Evolutionary conservation across 192 early-diverging fungal genomes (phyloP).

Genomic region (Coemansia sp.): DNA sequence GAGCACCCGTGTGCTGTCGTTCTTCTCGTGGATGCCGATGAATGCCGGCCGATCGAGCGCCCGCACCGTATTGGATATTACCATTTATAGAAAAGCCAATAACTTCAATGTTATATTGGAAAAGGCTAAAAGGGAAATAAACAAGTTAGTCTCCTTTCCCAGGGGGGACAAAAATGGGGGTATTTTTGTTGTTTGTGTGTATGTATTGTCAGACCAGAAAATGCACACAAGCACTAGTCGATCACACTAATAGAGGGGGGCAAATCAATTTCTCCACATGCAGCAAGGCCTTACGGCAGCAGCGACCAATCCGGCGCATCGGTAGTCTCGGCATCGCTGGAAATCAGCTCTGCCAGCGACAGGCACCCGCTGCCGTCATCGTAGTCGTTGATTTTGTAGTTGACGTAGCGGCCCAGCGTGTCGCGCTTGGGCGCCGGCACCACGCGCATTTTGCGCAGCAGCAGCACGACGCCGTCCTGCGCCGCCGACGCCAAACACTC

Average conservation of each 20-base stretch:
- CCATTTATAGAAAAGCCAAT: background rate
- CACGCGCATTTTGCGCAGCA: conserved; percentile 15
- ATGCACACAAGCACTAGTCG: too few species aligned
- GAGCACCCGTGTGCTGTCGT: conserved; percentile 25
- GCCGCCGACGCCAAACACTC: conserved; percentile 41
- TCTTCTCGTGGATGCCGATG: conserved; percentile 33
- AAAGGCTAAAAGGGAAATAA: too few species aligned
- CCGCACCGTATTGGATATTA: background rate
- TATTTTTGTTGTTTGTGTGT: too few species aligned
- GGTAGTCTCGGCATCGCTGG: background rate
- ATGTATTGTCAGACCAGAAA: too few species aligned
- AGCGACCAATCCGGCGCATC: background rate
- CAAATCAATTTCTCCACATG: too few species aligned
- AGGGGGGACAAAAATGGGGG: too few species aligned
- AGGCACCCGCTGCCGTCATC: background rate
- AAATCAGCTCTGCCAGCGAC: background rate
- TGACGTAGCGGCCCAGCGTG: background rate
- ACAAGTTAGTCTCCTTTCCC: too few species aligned
- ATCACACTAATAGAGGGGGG: too few species aligned
- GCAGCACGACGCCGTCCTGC: conserved; percentile 40
- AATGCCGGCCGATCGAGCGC: conserved; percentile 27
- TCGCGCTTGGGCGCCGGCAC: conserved; percentile 1
- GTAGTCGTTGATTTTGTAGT: background rate
- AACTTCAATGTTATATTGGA: too few species aligned
- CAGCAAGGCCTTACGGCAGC: too few species aligned